A percentile compares a stretch with the other conserved stretches of the same genome.
Evolutionary conservation across 805 yeast genomes (phyloP).

Genomic region (Cyberlindnera euphorbiiphila): DNA sequence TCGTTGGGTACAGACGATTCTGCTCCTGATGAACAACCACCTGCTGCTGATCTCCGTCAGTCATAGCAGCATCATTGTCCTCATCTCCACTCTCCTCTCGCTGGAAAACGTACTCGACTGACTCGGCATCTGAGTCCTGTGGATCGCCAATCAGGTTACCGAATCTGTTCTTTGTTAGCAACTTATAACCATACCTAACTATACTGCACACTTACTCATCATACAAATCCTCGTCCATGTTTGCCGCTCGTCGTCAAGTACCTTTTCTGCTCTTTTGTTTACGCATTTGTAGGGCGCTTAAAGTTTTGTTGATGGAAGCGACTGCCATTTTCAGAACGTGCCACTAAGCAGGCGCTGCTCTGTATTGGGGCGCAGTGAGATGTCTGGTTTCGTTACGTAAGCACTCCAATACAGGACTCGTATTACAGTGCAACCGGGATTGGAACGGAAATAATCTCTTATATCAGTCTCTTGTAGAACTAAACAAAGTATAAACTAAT

Average conservation of each 20-base stretch:
- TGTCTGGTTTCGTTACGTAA: too few relatives aligned
- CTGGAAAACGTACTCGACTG: conserved; percentile 20
- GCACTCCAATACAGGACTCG: too few relatives aligned
- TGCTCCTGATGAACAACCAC: conserved; percentile 42
- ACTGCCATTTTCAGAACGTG: background rate
- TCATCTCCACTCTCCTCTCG: conserved; percentile 28
- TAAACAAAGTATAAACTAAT: too few relatives aligned
- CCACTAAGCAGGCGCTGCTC: background rate
- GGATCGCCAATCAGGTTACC: conserved; percentile 63
- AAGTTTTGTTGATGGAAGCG: background rate
- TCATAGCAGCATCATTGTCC: conserved; percentile 13
- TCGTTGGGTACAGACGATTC: conserved; percentile 38
- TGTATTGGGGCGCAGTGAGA: too few relatives aligned
- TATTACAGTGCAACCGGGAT: too few relatives aligned
- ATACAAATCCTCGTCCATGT: conserved; percentile 62
- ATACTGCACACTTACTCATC: conserved; percentile 53
- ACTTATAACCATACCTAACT: background rate
- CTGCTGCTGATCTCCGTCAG: conserved; percentile 15
- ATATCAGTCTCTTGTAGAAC: too few relatives aligned
- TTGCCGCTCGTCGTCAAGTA: background rate
- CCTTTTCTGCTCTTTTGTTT: conserved; percentile 1
- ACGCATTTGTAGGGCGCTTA: background rate
- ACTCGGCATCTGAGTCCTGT: conserved; percentile 44
- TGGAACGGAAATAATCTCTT: too few relatives aligned
- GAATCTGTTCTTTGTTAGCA: conserved; percentile 33